phyloP scores from a whole-genome alignment of 1,139 yeast genomes.

The Saccharomyces pastorianus region DNA sequence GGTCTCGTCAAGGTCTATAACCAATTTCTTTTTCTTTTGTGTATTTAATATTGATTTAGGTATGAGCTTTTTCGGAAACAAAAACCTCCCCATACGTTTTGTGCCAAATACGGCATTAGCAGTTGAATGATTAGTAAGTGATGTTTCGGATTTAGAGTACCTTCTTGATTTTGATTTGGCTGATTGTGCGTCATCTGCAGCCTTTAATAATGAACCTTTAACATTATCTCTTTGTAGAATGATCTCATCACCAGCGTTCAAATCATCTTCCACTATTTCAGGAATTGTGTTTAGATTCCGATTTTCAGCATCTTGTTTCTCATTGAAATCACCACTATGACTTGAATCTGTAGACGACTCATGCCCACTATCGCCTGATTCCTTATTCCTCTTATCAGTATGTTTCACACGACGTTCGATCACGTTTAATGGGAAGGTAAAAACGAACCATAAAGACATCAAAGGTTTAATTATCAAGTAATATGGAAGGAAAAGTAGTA shows the following conservation, averaged over 20 bases:
- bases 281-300: conserved; percentile 4
- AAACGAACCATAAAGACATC: conserved; percentile 36
- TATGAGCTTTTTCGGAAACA: conserved; percentile 40
- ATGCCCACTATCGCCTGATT: background rate
- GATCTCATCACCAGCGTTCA: conserved; percentile 25
- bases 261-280: conserved; percentile 23
- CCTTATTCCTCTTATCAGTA: background rate
- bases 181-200: background rate
- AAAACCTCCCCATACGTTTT: conserved; percentile 31
- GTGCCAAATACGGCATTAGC: conserved; percentile 16
- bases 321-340: conserved; percentile 5
- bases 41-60: conserved; percentile 31
- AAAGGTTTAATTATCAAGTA: conserved; percentile 40
- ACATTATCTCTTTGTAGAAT: conserved; percentile 25
- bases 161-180: background rate
- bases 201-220: conserved; percentile 22
- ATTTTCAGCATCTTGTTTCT: background rate
- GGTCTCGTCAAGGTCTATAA: conserved; percentile 88
- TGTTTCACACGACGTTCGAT: conserved; percentile 28
- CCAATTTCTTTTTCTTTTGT: conserved; percentile 54
- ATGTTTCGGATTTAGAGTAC: background rate
- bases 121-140: background rate
- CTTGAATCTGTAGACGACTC: conserved; percentile 6
- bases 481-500: conserved; percentile 38
- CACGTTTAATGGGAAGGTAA: conserved; percentile 44